phyloP scores from a whole-genome alignment of 495 filamentous ascomycete genomes.

The Penicillium lividum region DNA sequence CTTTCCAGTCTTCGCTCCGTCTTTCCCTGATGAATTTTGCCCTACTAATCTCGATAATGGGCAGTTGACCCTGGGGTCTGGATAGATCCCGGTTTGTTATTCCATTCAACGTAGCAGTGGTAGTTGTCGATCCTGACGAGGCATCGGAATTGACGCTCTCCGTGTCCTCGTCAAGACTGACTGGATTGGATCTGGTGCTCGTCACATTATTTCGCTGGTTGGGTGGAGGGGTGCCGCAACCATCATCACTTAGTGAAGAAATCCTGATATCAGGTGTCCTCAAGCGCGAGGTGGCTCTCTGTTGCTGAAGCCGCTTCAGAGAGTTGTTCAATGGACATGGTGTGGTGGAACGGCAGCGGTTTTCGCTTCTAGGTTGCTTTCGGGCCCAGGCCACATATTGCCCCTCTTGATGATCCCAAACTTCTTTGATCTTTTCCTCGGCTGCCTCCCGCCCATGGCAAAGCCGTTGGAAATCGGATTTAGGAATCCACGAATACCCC shows the following conservation, averaged over 20 bases:
- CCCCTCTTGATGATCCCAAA: background rate
- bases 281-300: background rate
- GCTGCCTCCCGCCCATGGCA: background rate
- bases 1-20: background rate
- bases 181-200: background rate
- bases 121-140: background rate
- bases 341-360: background rate
- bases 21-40: background rate
- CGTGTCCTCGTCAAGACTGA: background rate
- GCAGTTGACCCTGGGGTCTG: background rate
- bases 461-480: background rate
- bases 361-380: background rate
- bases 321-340: background rate
- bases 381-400: background rate
- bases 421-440: background rate
- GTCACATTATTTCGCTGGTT: background rate
- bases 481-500: constrained; percentile 1
- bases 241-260: background rate
- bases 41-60: background rate
- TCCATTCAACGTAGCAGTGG: background rate
- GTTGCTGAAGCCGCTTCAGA: background rate
- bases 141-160: background rate
- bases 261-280: background rate
- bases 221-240: background rate
- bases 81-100: background rate